phyloP scores from a whole-genome alignment of 768 basidiomycete species.

The Mycena amicta region DNA sequence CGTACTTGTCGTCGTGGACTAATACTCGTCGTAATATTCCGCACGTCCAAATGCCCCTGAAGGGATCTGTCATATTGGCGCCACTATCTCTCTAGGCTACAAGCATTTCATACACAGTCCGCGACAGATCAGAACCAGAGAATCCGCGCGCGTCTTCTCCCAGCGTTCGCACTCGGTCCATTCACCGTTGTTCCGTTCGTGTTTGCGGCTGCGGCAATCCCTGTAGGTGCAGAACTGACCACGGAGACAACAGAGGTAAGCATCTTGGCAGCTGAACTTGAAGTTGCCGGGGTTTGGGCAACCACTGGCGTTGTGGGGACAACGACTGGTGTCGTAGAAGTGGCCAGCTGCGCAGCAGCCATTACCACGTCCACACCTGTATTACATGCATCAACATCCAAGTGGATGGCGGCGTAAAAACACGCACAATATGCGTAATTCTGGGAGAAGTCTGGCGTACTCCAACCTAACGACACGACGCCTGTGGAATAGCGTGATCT shows the following conservation, averaged over 20 bases:
- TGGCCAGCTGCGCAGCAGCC: constrained; percentile 6
- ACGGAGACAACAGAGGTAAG: constrained; percentile 8
- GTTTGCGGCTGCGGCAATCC: constrained; percentile 1
- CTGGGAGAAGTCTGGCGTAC: too few species aligned
- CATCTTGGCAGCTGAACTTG: constrained; percentile 1
- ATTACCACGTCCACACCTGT: constrained; percentile 21
- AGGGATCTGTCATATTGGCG: too few species aligned
- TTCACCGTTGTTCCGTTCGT: not conserved
- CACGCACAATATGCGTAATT: constrained; percentile 22
- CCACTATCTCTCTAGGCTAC: too few species aligned
- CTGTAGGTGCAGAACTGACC: not conserved
- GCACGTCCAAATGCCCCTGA: too few species aligned
- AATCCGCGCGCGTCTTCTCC: too few species aligned
- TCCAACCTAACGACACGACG: too few species aligned
- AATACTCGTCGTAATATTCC: too few species aligned
- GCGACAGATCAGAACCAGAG: too few species aligned
- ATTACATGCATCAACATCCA: not conserved
- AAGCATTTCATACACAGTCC: too few species aligned
- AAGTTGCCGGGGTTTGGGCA: not conserved
- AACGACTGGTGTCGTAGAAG: not conserved
- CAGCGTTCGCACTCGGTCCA: too few species aligned
- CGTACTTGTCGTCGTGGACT: too few species aligned
- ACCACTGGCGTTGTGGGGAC: not conserved
- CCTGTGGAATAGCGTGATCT: too few species aligned
- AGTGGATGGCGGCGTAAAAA: not conserved